Evolutionary conservation across 2,329 filamentous ascomycete species (phyloP).

Genomic region (Colletotrichum navitas): DNA sequence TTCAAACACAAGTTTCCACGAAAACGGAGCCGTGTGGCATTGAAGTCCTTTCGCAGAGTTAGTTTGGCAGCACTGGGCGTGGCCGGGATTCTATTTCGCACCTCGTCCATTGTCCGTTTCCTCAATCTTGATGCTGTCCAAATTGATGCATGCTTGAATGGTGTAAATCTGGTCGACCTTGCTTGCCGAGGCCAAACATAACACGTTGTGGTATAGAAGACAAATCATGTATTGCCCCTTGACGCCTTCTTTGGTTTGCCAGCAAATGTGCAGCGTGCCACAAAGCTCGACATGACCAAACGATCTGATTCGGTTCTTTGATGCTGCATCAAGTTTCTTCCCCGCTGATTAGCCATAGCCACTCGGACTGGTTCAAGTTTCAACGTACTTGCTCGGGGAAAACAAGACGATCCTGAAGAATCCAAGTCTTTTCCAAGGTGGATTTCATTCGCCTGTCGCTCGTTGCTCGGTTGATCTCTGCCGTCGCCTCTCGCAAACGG

Average conservation of each 20-base stretch:
- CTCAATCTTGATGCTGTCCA: constrained; percentile 76
- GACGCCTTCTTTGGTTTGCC: constrained; percentile 76
- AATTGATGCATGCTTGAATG: constrained; percentile 79
- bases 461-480: constrained; percentile 86
- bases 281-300: constrained; percentile 87
- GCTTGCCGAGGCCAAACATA: constrained; percentile 79
- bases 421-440: constrained; percentile 84
- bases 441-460: constrained; percentile 78
- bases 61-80: constrained; percentile 31
- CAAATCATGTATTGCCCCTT: constrained; percentile 87
- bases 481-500: constrained; percentile 79
- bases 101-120: constrained; percentile 82
- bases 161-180: constrained; percentile 77
- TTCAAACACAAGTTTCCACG: constrained; percentile 93
- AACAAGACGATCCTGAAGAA: constrained; percentile 83
- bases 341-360: constrained; percentile 9
- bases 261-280: constrained; percentile 85
- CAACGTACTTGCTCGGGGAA: constrained; percentile 77
- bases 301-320: constrained; percentile 77
- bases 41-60: constrained; percentile 74
- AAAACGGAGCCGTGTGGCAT: constrained; percentile 87
- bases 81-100: constrained; percentile 50
- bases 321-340: constrained; percentile 64
- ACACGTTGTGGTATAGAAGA: constrained; percentile 82
- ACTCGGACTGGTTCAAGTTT: not conserved